Evolutionary conservation across 495 filamentous ascomycete genomes (phyloP).

Genomic region (Aspergillus conjunctus): DNA sequence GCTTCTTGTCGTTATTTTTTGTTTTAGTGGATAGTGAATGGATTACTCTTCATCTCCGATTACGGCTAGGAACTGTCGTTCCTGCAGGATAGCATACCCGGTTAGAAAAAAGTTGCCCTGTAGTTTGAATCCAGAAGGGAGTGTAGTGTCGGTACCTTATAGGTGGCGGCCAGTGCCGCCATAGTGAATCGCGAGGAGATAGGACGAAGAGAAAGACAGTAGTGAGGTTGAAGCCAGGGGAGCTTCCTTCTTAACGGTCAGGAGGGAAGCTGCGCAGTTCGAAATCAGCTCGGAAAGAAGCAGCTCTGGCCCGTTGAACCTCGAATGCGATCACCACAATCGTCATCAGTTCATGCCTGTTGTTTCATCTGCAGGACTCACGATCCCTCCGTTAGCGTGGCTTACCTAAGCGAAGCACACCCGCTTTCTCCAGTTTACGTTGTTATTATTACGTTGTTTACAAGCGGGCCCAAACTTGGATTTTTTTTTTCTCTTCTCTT

Average conservation of each 20-base stretch:
- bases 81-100: conserved; percentile 45
- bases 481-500: conserved; percentile 5
- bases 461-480: conserved; percentile 14
- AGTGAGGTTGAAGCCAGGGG: background rate
- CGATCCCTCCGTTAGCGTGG: conserved; percentile 16
- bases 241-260: background rate
- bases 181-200: conserved; percentile 28
- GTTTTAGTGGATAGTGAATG: background rate
- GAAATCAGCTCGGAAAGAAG: background rate
- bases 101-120: conserved; percentile 10
- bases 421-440: conserved; percentile 2
- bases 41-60: conserved; percentile 91
- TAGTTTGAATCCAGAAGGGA: background rate
- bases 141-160: conserved; percentile 39
- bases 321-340: conserved; percentile 11
- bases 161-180: conserved; percentile 40
- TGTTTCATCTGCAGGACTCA: conserved; percentile 3
- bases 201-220: background rate
- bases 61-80: conserved; percentile 94
- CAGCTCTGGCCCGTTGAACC: conserved; percentile 9
- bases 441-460: conserved; percentile 24
- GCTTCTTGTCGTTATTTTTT: background rate
- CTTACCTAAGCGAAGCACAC: conserved; percentile 30
- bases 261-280: background rate
- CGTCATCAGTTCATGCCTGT: conserved; percentile 18